Evolutionary conservation across 2,329 filamentous ascomycete species (phyloP).

Genomic region (Penicillium sp.): DNA sequence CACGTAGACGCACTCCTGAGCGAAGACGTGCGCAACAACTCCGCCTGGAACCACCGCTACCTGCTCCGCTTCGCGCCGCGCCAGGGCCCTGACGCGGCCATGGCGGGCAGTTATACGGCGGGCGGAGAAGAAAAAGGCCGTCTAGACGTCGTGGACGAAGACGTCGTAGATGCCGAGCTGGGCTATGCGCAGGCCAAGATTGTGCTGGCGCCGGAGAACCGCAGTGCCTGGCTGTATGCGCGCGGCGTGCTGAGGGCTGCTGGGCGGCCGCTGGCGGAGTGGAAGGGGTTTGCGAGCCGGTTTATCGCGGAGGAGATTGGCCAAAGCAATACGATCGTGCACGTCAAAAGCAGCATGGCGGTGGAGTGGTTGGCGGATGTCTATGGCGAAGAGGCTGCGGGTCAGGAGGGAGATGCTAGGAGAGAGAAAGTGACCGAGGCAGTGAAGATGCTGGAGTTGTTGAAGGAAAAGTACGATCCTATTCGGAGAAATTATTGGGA

Average conservation of each 20-base stretch:
- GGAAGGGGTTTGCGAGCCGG: slow-evolving; percentile 52
- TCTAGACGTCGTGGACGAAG: slow-evolving; percentile 51
- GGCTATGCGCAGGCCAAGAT: slow-evolving; percentile 71
- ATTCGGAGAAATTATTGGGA: slow-evolving; percentile 92
- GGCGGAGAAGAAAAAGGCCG: slow-evolving; percentile 22
- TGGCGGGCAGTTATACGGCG: slow-evolving; percentile 20
- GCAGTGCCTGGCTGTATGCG: slow-evolving; percentile 90
- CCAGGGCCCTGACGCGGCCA: slow-evolving; percentile 35
- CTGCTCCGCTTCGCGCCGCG: slow-evolving; percentile 77
- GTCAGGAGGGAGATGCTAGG: slow-evolving; percentile 23
- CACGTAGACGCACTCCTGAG: slow-evolving; percentile 70
- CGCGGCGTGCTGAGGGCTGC: slow-evolving; percentile 69
- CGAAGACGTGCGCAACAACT: slow-evolving; percentile 88
- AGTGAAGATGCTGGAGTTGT: slow-evolving; percentile 63
- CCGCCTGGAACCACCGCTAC: slow-evolving; percentile 95
- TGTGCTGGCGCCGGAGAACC: slow-evolving; percentile 80
- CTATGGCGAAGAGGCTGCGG: slow-evolving; percentile 38
- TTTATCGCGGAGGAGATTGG: slow-evolving; percentile 49
- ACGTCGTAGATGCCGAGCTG: slow-evolving; percentile 70
- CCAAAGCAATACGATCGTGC: slow-evolving; percentile 21
- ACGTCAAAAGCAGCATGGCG: slow-evolving; percentile 60
- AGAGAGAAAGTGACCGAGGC: slow-evolving; percentile 47
- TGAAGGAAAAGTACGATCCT: slow-evolving; percentile 85
- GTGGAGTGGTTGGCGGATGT: slow-evolving; percentile 48
- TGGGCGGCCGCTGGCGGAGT: slow-evolving; percentile 45